These are phyloP conservation scores for Durio zibethinus DNA, from an alignment of 345 rosid genomes.

Conservation along the genomic window DNA sequence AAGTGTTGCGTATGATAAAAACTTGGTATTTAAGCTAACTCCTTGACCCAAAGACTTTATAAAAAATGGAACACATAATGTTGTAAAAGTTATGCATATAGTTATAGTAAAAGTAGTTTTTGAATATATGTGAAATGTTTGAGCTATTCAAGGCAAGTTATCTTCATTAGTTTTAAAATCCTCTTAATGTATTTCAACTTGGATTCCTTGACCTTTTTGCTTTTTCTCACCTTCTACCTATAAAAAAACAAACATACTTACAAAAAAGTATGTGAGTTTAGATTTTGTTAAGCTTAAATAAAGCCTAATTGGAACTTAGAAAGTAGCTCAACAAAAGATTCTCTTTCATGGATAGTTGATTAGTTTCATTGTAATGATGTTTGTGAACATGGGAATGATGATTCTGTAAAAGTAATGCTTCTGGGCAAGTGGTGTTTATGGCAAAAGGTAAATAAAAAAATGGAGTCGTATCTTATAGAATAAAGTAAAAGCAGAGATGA, in stretches of 20 bases:
- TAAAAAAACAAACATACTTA: conserved; percentile 67
- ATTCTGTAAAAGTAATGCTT: conserved; percentile 25
- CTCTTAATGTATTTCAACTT: conserved; percentile 28
- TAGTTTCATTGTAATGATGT: conserved; percentile 34
- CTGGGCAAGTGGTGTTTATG: conserved; percentile 38
- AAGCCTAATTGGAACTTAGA: conserved; percentile 29
- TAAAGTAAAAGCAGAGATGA: not conserved
- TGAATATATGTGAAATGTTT: conserved; percentile 75
- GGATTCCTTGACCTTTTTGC: conserved; percentile 33
- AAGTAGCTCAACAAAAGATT: conserved; percentile 26
- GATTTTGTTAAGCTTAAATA: conserved; percentile 30
- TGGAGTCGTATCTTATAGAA: conserved; percentile 49
- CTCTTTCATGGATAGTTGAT: conserved; percentile 29
- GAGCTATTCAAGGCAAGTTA: conserved; percentile 61
- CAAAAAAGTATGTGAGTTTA: conserved; percentile 42
- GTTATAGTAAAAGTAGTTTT: conserved; percentile 62
- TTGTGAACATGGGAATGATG: conserved; percentile 43
- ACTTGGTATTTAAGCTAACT: conserved; percentile 54
- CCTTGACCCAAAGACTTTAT: conserved; percentile 75
- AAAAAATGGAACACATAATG: conserved; percentile 59
- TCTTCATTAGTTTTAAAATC: conserved; percentile 22
- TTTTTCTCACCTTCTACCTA: conserved; percentile 53
- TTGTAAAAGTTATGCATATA: conserved; percentile 61
- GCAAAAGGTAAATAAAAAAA: conserved; percentile 53
- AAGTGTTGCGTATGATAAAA: conserved; percentile 67